Conservation (phyloP, 306 rosid species). For the Medicago truncatula region MtrunA17r5.0-ANR NC_053047.1:1359501-1360000, state of each 20-base stretch:
- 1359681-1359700: conserved; percentile 30
- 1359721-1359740: conserved; percentile 28
- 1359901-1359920: conserved; percentile 98
- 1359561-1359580: conserved; percentile 81
- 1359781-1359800: conserved; percentile 7
- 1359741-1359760: conserved; percentile 1
- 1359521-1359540: conserved; percentile 89
- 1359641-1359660: conserved; percentile 54
- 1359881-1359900: conserved; percentile 97
- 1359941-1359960: conserved; percentile 68
- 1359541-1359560: conserved; percentile 90
- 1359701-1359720: conserved; percentile 44
- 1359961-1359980: conserved; percentile 47
- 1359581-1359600: conserved; percentile 88
- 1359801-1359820: neutral
- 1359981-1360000: conserved; percentile 41
- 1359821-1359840: conserved; percentile 16
- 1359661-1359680: conserved; percentile 46
- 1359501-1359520: conserved; percentile 76
- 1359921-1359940: conserved; percentile 62
- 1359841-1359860: conserved; percentile 49
- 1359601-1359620: conserved; percentile 56
- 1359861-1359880: conserved; percentile 68
- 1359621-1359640: conserved; percentile 54
- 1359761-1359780: neutral